These are phyloP conservation scores for Exsudoporus frostii DNA, from an alignment of 768 basidiomycete genomes.

Conservation along the genomic window DNA sequence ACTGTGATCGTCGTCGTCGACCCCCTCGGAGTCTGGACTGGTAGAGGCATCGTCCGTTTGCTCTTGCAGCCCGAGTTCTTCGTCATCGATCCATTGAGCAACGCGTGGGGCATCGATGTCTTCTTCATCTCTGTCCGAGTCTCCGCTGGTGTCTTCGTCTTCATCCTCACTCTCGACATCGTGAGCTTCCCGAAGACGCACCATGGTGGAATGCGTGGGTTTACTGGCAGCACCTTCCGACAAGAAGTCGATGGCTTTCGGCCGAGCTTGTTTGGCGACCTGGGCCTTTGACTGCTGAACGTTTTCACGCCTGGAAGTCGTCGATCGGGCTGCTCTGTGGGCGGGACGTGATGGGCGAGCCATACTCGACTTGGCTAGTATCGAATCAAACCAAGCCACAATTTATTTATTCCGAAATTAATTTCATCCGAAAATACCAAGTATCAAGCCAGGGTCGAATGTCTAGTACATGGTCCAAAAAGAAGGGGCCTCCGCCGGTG, in stretches of 20 bases:
- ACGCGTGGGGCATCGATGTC: constrained; percentile 50
- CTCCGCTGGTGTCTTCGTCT: constrained; percentile 27
- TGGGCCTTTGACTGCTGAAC: constrained; percentile 4
- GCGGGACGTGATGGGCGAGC: constrained; percentile 3
- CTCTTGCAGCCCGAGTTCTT: constrained; percentile 30
- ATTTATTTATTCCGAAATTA: not conserved
- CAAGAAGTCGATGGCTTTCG: constrained; percentile 17
- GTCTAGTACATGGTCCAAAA: not conserved
- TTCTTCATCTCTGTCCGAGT: not conserved
- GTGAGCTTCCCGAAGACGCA: not conserved
- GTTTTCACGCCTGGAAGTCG: not conserved
- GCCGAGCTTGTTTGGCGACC: constrained; percentile 8
- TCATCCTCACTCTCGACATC: constrained; percentile 29
- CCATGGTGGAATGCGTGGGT: not conserved
- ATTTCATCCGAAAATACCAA: not conserved
- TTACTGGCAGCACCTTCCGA: constrained; percentile 1
- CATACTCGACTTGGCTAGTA: constrained; percentile 1
- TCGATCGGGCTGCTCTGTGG: not conserved
- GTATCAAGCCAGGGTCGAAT: too few species aligned
- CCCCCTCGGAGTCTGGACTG: constrained; percentile 14
- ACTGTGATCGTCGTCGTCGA: not conserved
- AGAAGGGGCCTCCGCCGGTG: not conserved
- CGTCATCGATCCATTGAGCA: constrained; percentile 59
- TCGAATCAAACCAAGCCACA: not conserved
- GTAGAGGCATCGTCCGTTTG: constrained; percentile 1